Evolutionary conservation across 345 rosid species (phyloP), one percentile per base, ranked within the genome.

Genomic region (Bruguiera parviflora): DNA sequence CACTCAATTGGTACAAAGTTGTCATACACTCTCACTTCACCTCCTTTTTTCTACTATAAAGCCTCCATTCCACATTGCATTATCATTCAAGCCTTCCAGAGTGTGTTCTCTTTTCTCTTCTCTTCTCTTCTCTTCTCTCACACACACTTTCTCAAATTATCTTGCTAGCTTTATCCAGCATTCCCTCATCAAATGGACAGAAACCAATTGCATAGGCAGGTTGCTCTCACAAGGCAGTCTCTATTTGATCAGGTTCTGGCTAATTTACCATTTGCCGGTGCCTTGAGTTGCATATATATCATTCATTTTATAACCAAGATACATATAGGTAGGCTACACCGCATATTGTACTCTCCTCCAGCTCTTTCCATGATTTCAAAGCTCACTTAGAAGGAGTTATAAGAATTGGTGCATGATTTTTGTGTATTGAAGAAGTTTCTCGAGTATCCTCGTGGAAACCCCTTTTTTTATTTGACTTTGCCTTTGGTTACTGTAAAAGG

Each of bases 231-330:
- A 78, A 86, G 88, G 76, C 86, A 88, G 67, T 82, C 94, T 65
- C 83, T 88, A 59, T 86, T 88, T 69, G 87, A 88, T 79, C 91
- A 88, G 89, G 92, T 88, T 31, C 24, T 53, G 11, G 52, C 58
- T 15, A 33, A 39, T 46, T 21, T 33, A 29, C 52, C 46, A 0
- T 8, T 55, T 55, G 16, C 35, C 61, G 33, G 6, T 53, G 61
- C 28, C 24, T 53, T 22, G 0, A 2, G 18, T 8, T 2, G 16
- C 20, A 5, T 8, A 15, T 52, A 32, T 52, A 6, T 24, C 18
- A 6, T 7, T 8, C 29, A 25, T 64, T 16, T 35, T 58, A 20
- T 3, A 49, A 19, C 59, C 35, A 32, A 52, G 25, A 11, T 32
- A 31, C 53, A 35, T 43, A 3, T 43, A 11, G 16, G 3, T 11